Base-by-base conservation (phyloP, 78 protist species). In the Isochrysis galbana region DNA sequence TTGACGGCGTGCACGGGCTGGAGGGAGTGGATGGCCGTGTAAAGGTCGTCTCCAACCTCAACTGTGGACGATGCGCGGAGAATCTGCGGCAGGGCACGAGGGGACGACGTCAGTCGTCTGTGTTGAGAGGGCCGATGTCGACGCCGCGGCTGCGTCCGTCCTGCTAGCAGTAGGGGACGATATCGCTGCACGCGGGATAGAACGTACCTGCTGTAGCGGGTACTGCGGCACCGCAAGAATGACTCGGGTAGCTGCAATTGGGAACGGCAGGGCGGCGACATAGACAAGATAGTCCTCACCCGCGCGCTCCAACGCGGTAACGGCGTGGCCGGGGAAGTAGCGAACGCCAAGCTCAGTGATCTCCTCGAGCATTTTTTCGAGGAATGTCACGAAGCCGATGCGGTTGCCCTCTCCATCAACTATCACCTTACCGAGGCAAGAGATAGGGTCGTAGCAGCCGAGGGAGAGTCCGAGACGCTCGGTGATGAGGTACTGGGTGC, bases 1-100 rank as follows among this genome's bases (percentile, higher is more conserved):
- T 70, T 70, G 80, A 34, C 41, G 19, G 80, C 80, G 41, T 70
- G 22, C 80, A 70, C 80, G 34, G 80, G 80, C 80, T 70, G 80
- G 4, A 70, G 32, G 39, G 80, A 5, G 39, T 70, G 80, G 41
- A 70, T 17, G 21, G 80, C 36, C 32, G 44, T 36, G n/a, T 34
- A 5, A 21, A 70, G 39, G 80, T 0, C 0, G 39, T 29, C 80
- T 11, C 21, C 17, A 19, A 70, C 42, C 11, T 21, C 42, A 23
- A 70, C 45, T 4, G 17, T 0, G 10, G 80, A 41, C 80, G 80
- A 70, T 19, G 5, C 21, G 80, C 41, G 36, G 11, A 70, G 41
- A 7, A 70, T 22, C 39, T 70, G 32, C 11, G 14, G n/a, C n/a
- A n/a, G n/a, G n/a, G n/a, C n/a, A n/a, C n/a, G n/a, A n/a, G n/a